phyloP scores from a whole-genome alignment of 805 yeast species.

The Sungouiozyma ichnusensis region DNA sequence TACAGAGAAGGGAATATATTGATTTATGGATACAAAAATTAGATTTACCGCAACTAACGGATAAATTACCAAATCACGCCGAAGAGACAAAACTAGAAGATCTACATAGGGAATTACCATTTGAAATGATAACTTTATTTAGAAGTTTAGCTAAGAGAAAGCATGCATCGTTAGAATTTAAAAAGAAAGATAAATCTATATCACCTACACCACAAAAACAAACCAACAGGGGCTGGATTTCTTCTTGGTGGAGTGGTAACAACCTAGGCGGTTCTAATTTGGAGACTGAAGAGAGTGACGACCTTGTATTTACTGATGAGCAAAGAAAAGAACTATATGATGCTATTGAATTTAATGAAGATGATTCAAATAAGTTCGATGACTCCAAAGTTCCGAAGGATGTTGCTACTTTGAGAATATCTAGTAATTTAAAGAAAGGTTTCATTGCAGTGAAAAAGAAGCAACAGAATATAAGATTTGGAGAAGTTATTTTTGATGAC shows the following conservation, averaged over 20 bases:
- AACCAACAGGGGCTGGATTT: slow-evolving; percentile 47
- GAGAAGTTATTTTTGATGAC: slow-evolving; percentile 74
- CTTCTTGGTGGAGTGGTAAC: slow-evolving; percentile 56
- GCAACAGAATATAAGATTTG: slow-evolving; percentile 37
- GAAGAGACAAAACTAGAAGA: slow-evolving; percentile 34
- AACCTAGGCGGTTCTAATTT: slow-evolving; percentile 1
- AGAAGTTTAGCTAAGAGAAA: slow-evolving; percentile 69
- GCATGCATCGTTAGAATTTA: slow-evolving; percentile 43
- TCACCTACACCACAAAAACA: slow-evolving; percentile 8
- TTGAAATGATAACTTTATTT: slow-evolving; percentile 77
- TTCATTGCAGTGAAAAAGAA: slow-evolving; percentile 49
- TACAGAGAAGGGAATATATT: slow-evolving; percentile 60
- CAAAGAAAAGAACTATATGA: slow-evolving; percentile 84
- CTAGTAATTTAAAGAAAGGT: slow-evolving; percentile 64
- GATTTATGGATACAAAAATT: slow-evolving; percentile 54
- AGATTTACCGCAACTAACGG: slow-evolving; percentile 25
- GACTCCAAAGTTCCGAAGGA: slow-evolving; percentile 64
- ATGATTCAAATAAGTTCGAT: slow-evolving; percentile 29
- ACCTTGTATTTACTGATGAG: slow-evolving; percentile 62
- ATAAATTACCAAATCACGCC: slow-evolving; percentile 26
- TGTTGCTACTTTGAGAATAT: slow-evolving; percentile 53
- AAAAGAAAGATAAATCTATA: slow-evolving; percentile 1
- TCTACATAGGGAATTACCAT: slow-evolving; percentile 51
- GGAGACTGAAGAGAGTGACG: slow-evolving; percentile 24
- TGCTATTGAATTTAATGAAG: slow-evolving; percentile 85